These are phyloP conservation scores for Fraxinus ornus DNA, from an alignment of 305 asterid genomes.

Conservation along the genomic window DNA sequence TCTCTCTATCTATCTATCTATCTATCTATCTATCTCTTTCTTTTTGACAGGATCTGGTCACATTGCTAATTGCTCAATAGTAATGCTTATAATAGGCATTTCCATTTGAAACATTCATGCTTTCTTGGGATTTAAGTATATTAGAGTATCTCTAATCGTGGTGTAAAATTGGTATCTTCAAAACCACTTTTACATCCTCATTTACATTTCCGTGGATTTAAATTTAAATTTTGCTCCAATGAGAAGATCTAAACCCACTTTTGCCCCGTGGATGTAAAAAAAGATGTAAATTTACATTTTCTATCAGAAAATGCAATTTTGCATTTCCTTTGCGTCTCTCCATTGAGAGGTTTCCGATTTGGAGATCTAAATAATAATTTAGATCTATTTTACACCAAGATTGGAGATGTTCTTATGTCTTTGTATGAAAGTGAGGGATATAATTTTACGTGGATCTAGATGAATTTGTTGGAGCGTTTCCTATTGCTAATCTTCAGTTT, in stretches of 20 bases:
- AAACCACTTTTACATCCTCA: background rate
- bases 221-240: background rate
- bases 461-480: background rate
- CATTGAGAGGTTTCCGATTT: background rate
- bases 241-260: background rate
- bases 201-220: background rate
- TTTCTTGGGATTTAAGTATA: background rate
- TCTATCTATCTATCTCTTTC: background rate
- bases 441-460: background rate
- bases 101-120: slow-evolving; percentile 9
- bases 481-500: background rate
- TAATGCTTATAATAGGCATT: background rate
- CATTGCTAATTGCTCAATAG: background rate
- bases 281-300: too few relatives aligned
- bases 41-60: background rate
- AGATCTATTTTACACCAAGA: background rate
- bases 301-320: background rate
- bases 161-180: background rate
- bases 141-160: background rate
- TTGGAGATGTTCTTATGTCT: background rate
- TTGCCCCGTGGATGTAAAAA: too few relatives aligned
- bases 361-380: background rate
- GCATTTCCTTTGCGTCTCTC: background rate
- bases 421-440: background rate
- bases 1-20: background rate